These are phyloP conservation scores for Dujonia santamariae DNA, from an alignment of 1,139 yeast species.

Conservation along the genomic window DNA sequence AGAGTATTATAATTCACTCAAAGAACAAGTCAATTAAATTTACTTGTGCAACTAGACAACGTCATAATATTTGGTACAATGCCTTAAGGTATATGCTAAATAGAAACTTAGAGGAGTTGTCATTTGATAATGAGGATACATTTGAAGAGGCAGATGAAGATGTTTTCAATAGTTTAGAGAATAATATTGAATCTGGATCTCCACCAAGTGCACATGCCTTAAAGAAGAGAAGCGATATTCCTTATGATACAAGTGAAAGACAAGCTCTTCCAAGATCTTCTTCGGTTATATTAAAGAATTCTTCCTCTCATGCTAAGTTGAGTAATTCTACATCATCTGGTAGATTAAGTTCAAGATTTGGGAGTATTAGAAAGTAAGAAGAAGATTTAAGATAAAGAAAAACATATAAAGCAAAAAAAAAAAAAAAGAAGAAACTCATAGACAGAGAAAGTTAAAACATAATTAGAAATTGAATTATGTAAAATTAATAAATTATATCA, in stretches of 20 bases:
- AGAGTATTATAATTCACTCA: slow-evolving; percentile 76
- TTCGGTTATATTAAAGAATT: slow-evolving; percentile 4
- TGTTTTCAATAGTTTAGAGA: neutral
- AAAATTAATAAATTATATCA: too few relatives aligned
- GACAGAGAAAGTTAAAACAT: too few relatives aligned
- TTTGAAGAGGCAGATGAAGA: slow-evolving; percentile 15
- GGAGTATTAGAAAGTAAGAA: slow-evolving; percentile 20
- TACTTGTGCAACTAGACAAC: slow-evolving; percentile 83
- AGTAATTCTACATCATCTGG: slow-evolving; percentile 15
- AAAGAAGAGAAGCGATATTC: slow-evolving; percentile 2
- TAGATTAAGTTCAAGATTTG: slow-evolving; percentile 20
- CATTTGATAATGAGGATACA: slow-evolving; percentile 33
- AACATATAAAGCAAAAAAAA: too few relatives aligned
- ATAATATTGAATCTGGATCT: neutral
- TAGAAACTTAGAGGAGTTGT: slow-evolving; percentile 62
- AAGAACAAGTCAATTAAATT: slow-evolving; percentile 67
- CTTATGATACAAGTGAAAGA: slow-evolving; percentile 24
- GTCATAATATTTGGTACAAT: slow-evolving; percentile 91
- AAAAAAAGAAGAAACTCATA: too few relatives aligned
- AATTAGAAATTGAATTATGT: too few relatives aligned
- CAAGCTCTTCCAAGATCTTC: slow-evolving; percentile 27
- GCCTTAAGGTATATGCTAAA: slow-evolving; percentile 75
- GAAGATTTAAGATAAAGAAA: too few relatives aligned
- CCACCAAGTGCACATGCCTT: neutral
- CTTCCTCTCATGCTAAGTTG: slow-evolving; percentile 4